Conservation (phyloP, 2,329 filamentous ascomycete species). For the Geoglossum cookeanum region DNA sequence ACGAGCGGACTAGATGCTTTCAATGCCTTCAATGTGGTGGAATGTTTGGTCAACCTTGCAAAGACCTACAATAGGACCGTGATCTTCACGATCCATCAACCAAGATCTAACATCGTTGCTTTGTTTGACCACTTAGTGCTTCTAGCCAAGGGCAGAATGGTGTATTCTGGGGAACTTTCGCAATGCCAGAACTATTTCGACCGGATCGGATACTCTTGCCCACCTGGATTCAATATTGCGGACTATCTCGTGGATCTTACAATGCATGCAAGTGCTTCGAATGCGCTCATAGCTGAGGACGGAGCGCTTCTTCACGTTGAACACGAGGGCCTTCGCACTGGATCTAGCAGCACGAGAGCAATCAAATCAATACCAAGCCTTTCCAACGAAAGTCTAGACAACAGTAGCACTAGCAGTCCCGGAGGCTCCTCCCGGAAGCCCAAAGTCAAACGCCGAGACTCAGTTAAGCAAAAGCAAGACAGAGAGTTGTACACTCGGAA, state of each 20-base stretch:
- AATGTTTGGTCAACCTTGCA: conserved; percentile 83
- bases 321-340: conserved; percentile 44
- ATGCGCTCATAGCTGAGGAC: conserved; percentile 34
- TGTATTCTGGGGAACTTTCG: conserved; percentile 81
- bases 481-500: conserved; percentile 77
- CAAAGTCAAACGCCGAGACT: conserved; percentile 53
- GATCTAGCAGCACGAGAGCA: conserved; percentile 69
- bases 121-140: conserved; percentile 90
- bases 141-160: conserved; percentile 69
- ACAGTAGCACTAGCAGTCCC: conserved; percentile 35
- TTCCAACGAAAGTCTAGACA: conserved; percentile 54
- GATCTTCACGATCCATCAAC: conserved; percentile 96
- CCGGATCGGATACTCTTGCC: conserved; percentile 76
- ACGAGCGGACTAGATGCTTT: conserved; percentile 91
- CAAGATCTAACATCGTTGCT: conserved; percentile 92
- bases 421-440: conserved; percentile 45
- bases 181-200: conserved; percentile 89
- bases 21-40: conserved; percentile 96
- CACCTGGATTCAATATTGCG: conserved; percentile 94
- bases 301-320: conserved; percentile 41
- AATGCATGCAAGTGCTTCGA: conserved; percentile 65
- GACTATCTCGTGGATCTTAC: conserved; percentile 95
- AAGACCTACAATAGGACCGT: conserved; percentile 96
- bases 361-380: conserved; percentile 82
- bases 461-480: conserved; percentile 71